Conservation (phyloP, 2,329 filamentous ascomycete species). For the Aspergillus transmontanensis region DNA sequence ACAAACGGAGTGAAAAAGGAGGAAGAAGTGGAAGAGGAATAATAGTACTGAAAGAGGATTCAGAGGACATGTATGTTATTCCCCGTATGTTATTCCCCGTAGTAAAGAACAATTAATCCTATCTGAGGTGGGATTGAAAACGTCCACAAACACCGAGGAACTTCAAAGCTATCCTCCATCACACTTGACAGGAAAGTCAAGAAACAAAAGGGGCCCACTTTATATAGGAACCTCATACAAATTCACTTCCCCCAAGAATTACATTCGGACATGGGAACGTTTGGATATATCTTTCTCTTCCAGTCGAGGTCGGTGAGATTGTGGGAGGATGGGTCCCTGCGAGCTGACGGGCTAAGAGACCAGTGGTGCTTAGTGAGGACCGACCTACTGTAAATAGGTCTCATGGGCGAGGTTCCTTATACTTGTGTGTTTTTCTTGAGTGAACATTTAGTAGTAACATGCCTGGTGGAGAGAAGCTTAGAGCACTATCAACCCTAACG, state of each 20-base stretch:
- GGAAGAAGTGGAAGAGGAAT: too few relatives aligned
- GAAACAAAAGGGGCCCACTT: background rate
- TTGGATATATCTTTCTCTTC: background rate
- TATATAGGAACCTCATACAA: background rate
- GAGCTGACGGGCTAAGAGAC: background rate
- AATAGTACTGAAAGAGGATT: background rate
- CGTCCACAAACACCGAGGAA: background rate
- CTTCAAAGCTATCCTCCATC: background rate
- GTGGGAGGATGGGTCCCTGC: background rate
- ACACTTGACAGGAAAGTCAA: background rate
- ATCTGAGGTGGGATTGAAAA: background rate
- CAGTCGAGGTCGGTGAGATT: background rate
- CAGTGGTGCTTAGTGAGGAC: background rate
- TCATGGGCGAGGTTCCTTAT: background rate
- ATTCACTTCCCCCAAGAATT: background rate
- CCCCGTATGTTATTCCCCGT: background rate
- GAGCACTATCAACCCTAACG: background rate
- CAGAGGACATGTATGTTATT: background rate
- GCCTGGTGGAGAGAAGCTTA: background rate
- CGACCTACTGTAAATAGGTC: background rate
- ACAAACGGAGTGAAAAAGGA: too few relatives aligned
- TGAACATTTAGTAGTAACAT: background rate
- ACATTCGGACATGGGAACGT: background rate
- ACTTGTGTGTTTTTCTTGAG: background rate
- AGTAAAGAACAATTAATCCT: background rate